Evolutionary conservation across 2,329 filamentous ascomycete genomes (phyloP), one percentile per base, ranked within the genome.

Genomic region (Hymenoscyphus scutula): DNA sequence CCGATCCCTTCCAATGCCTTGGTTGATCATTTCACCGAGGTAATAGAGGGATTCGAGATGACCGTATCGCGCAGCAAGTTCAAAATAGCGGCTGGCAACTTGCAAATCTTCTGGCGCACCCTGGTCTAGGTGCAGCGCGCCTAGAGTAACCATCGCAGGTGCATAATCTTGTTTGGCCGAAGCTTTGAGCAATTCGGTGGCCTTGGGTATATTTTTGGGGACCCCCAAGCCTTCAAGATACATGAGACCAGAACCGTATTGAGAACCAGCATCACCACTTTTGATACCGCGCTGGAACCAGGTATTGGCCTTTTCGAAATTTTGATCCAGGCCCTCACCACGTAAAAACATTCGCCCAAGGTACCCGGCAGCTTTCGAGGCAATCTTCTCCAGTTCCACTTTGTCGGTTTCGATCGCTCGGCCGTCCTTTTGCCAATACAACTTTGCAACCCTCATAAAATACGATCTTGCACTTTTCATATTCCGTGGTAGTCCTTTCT

Each of bases 41-140:
- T 89, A 90, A 73, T 91, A 91, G 70, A 85, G 89, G 0, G 88
- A 86, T 74, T 91, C 89, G 65, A 90, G 87, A 70, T 88, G 85
- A 2, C 86, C 84, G 72, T 88, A 87, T 59, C 86, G 80, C 61
- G 85, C 84, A 13, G 89, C 89, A 55, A 89, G 78, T 68, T 91
- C 88, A 67, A 91, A 91, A 73, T 90, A 91, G 58, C 82, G 81
- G 41, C 81, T 84, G 3, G 89, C 89, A 56, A 73, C 70, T 45
- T 64, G 60, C 1, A 84, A 84, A 59, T 76, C 74, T 17, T 67
- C 71, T 5, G 73, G 58, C 29, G 72, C 73, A 32, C 87, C 87
- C 74, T 90, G 88, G 64, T 91, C 88, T 25, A 91, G 79, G 72
- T 90, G 89, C 10, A 91, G 77, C 4, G 83, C 84, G 4, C 88